Base-by-base conservation (phyloP, 768 basidiomycete genomes). In the Tricholoma sp. region DNA sequence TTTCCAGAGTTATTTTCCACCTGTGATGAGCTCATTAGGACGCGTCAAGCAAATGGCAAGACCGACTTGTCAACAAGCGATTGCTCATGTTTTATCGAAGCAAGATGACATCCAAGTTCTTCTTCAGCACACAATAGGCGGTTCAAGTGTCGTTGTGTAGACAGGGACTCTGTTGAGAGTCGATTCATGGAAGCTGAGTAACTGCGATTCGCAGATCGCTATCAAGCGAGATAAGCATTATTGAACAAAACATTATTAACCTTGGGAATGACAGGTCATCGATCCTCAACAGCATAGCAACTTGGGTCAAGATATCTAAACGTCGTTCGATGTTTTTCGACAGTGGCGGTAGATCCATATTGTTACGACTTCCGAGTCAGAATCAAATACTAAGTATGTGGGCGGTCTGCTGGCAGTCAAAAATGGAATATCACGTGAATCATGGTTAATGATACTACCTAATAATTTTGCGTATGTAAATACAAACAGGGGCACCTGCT, bases 121-220 rank as follows among this genome's bases (percentile, higher is more conserved):
- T 71, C 63, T 55, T 79, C 76, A 0, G 75, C 69, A 3, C 63
- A 66, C 35, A 59, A 50, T 2, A 79, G 63, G 2, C 69, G 71
- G 24, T 72, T 66, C 14, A 75, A 55, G 1, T 73, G 72, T 12
- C 73, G 65, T 43, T 66, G 66, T 4, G 73, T 53, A 0, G 69
- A 54, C 3, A 76, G 62, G 29, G 67, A 68, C 16, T 74, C 67
- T 0, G 63, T 59, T 4, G 69, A 73, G 5, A 80, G 63, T 2
- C 63, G 59, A 1, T 66, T 66, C 7, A 79, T 74, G 0, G 74
- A 73, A 1, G 66, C 64, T 1, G 74, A 69, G 53, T 74, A 79
- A 32, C 79, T 82, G 27, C 79, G 27, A 50, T 24, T 14, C 31
- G 8, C 31, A 32, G 10, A 32, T 57, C 4, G 10, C 19, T 35